These are phyloP conservation scores for Chloromonas sp. DNA, from an alignment of 163 green algal genomes.

Conservation along the genomic window DNA sequence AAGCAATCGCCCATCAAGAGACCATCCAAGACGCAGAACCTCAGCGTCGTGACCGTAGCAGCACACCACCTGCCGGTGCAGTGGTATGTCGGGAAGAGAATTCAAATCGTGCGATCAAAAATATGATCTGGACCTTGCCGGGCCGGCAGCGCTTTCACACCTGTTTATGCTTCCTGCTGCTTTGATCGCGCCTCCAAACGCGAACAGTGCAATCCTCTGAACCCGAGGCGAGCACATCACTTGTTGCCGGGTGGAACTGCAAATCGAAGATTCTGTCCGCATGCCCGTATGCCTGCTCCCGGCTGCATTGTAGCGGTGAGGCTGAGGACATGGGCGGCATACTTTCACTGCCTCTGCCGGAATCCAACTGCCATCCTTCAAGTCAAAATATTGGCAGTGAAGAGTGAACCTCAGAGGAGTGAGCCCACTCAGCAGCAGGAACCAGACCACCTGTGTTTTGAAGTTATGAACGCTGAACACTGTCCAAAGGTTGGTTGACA, in stretches of 20 bases:
- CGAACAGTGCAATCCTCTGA: constrained; percentile 39
- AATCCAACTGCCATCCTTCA: too few relatives aligned
- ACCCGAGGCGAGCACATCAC: constrained; percentile 26
- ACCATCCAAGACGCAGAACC: constrained; percentile 34
- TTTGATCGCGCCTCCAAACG: constrained; percentile 18
- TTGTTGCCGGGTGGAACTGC: constrained; percentile 21
- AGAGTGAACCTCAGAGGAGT: too few relatives aligned
- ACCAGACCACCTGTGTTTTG: too few relatives aligned
- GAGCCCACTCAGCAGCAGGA: too few relatives aligned
- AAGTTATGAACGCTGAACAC: too few relatives aligned
- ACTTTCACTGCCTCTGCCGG: too few relatives aligned
- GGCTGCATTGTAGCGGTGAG: not conserved
- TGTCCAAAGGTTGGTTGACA: too few relatives aligned
- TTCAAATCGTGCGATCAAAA: not conserved
- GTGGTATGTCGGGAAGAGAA: not conserved
- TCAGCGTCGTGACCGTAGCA: constrained; percentile 32
- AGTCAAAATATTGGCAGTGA: too few relatives aligned
- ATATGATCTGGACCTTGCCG: not conserved
- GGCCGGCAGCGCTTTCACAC: not conserved
- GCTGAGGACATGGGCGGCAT: not conserved
- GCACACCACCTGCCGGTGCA: constrained; percentile 18
- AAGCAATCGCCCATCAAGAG: constrained; percentile 23
- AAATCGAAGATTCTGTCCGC: not conserved
- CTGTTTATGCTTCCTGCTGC: constrained; percentile 26
- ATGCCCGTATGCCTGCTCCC: constrained; percentile 18